phyloP scores from a whole-genome alignment of 495 filamentous ascomycete species.

The Trichoderma orchidacearum region DNA sequence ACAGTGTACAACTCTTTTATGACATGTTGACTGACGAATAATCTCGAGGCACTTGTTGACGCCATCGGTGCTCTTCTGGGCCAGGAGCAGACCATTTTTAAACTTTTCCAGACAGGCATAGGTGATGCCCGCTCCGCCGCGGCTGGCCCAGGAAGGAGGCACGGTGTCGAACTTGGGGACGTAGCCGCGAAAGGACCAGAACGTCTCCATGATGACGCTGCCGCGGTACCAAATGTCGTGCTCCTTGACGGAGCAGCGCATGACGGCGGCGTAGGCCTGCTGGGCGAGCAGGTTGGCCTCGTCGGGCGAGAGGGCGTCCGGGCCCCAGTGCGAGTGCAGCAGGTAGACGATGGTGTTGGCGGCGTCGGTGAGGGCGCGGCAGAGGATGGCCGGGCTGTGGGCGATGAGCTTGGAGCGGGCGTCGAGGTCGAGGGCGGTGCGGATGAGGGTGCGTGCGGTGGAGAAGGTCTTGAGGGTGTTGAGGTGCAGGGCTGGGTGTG shows the following conservation, averaged over 20 bases:
- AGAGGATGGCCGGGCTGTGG: conserved; percentile 26
- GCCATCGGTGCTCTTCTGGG: neutral
- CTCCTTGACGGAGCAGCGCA: neutral
- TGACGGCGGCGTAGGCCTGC: neutral
- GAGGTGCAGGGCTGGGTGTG: conserved; percentile 16
- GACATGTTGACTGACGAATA: neutral
- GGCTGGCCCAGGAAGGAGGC: neutral
- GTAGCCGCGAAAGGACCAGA: neutral
- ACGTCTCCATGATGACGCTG: neutral
- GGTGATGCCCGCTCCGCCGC: neutral
- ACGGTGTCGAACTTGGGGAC: neutral
- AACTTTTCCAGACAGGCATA: neutral
- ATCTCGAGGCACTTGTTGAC: neutral
- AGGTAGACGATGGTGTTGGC: conserved; percentile 25
- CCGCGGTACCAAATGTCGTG: neutral
- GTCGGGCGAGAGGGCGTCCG: conserved; percentile 7
- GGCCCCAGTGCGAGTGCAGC: conserved; percentile 14
- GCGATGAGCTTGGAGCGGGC: conserved; percentile 16
- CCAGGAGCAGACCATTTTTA: neutral
- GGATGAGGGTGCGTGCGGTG: conserved; percentile 23
- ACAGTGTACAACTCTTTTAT: too few relatives aligned
- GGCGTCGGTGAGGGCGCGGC: conserved; percentile 21
- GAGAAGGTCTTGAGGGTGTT: conserved; percentile 25
- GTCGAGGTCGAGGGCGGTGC: conserved; percentile 15
- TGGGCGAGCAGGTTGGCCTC: neutral